phyloP scores from a whole-genome alignment of 768 basidiomycete species.

The Jaapia argillacea region DNA sequence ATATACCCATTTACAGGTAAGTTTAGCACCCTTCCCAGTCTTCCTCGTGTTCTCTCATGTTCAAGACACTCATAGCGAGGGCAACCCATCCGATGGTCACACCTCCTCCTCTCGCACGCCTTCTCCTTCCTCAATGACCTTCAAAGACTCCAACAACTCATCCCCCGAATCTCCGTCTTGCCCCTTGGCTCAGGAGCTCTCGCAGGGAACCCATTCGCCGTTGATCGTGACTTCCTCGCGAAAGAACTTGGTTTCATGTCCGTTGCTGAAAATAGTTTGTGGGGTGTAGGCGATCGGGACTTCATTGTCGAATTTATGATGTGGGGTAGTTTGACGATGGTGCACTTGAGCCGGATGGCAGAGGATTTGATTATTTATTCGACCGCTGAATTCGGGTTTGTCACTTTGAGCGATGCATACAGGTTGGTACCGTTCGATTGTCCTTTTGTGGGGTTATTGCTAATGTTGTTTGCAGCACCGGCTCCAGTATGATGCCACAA shows the following conservation, averaged over 20 bases:
- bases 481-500: conserved; percentile 99
- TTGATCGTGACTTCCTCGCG: conserved; percentile 90
- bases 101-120: conserved; percentile 90
- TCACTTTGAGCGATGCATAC: conserved; percentile 95
- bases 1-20: conserved; percentile 94
- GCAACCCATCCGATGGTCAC: conserved; percentile 98
- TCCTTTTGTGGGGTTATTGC: conserved; percentile 1
- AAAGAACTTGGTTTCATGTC: conserved; percentile 83
- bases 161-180: conserved; percentile 86
- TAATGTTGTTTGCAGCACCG: conserved; percentile 50
- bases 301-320: conserved; percentile 96
- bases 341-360: conserved; percentile 88
- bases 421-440: conserved; percentile 41
- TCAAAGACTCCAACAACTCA: conserved; percentile 70
- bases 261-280: conserved; percentile 92
- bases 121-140: conserved; percentile 89
- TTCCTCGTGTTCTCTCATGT: conserved; percentile 1
- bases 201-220: conserved; percentile 91
- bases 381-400: conserved; percentile 93
- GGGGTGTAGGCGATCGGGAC: conserved; percentile 94
- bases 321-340: conserved; percentile 90
- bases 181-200: conserved; percentile 93
- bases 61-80: conserved; percentile 73
- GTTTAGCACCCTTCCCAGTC: conserved; percentile 7
- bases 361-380: conserved; percentile 97